Conservation (phyloP, 208 protist species). For the Kentomonas sorsogonicus region DNA sequence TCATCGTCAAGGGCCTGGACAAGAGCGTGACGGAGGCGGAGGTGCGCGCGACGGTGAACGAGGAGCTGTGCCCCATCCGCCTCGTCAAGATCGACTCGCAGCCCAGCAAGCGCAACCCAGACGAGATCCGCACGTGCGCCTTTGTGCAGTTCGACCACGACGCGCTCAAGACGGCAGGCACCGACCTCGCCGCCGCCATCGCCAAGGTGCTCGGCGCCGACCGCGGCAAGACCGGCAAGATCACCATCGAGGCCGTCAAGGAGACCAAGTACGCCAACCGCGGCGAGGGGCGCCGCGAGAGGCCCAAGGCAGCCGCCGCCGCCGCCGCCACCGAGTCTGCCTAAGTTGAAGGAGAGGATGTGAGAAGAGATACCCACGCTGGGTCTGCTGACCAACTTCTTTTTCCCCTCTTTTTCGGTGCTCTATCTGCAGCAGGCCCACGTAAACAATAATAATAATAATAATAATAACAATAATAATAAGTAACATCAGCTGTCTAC, state of each 20-base stretch:
- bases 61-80: conserved; percentile 30
- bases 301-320: background rate
- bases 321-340: background rate
- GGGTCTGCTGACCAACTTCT: too few species aligned
- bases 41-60: conserved; percentile 45
- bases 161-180: conserved; percentile 35
- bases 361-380: background rate
- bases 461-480: conserved; percentile 2
- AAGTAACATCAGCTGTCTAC: too few species aligned
- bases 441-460: background rate
- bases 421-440: too few species aligned
- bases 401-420: too few species aligned
- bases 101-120: conserved; percentile 38
- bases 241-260: conserved; percentile 9
- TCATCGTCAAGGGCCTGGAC: conserved; percentile 69
- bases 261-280: conserved; percentile 23
- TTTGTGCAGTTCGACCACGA: conserved; percentile 73
- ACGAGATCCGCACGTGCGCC: conserved; percentile 51
- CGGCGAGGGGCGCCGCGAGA: conserved; percentile 65
- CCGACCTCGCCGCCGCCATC: conserved; percentile 35
- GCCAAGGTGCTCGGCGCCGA: conserved; percentile 25
- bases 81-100: conserved; percentile 58
- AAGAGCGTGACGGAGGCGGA: conserved; percentile 41
- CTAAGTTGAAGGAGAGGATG: background rate
- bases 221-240: background rate